Base-by-base conservation (phyloP, 129 eudicot species). In the Arctium minus region DNA sequence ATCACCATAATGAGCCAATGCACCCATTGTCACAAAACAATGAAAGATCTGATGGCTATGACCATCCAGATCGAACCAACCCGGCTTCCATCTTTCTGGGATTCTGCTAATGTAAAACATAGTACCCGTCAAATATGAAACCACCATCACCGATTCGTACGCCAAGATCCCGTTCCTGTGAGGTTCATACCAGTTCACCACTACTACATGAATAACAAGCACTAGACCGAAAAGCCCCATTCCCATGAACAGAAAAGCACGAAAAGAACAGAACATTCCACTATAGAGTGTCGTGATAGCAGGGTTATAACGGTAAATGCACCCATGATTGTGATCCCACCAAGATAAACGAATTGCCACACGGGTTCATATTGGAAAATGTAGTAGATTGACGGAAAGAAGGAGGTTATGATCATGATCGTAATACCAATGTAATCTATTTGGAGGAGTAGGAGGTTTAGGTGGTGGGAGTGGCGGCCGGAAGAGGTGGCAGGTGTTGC, bases 301-400 rank as follows among this genome's bases (percentile, higher is more conserved):
- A 96, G 29, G 35, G 98, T 90, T 60, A 86, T 53, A 72, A 91
- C 78, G 40, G 92, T 96, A 81, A 89, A 91, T 18, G 79, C 69
- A 29, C 97, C 99, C 85, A 96, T 86, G 30, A 82, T 3, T 72
- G 95, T 77, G 86, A 96, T 93, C 5, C 97, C 94, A 35, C 88
- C 77, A 8, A 91, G 94, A 85, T 96, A 96, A 2, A 89, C 80
- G 64, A 96, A 70, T 75, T 93, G 99, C 95, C 94, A 96, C 30
- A 84, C 70, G n/a, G 97, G 97, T 2, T 89, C 82, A 35, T 97
- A 96, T 67, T 87, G 90, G 90, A 93, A 96, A 70, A 96, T 90
- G 97, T 96, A 96, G 92, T 91, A 96, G 50, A 96, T 91, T 65
- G 99, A 92, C 2, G 95, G 97, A 90, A 96, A 92, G 56, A 93